Evolutionary conservation across 2,329 filamentous ascomycete species (phyloP).

Genomic region (Truncatella angustata): DNA sequence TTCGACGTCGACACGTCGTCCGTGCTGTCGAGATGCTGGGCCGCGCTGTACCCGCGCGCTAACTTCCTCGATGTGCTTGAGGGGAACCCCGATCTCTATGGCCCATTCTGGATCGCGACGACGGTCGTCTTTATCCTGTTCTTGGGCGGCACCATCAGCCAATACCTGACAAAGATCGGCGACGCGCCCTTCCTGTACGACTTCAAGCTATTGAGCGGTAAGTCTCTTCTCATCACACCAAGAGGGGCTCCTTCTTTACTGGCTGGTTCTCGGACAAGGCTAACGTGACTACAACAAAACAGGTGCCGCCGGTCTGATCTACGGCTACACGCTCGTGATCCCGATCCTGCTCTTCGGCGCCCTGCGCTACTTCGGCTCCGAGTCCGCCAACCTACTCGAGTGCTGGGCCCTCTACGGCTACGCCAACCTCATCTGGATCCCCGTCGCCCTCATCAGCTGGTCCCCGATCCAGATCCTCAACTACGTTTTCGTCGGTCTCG

Average conservation of each 20-base stretch:
- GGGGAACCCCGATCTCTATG: slow-evolving; percentile 94
- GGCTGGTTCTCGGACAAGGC: too few relatives aligned
- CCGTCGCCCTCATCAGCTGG: slow-evolving; percentile 89
- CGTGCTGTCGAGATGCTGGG: slow-evolving; percentile 81
- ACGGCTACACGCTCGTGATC: slow-evolving; percentile 89
- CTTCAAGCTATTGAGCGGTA: slow-evolving; percentile 83
- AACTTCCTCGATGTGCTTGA: slow-evolving; percentile 98
- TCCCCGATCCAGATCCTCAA: slow-evolving; percentile 83
- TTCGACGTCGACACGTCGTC: slow-evolving; percentile 97
- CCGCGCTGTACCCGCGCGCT: slow-evolving; percentile 83
- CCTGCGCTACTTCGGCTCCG: slow-evolving; percentile 92
- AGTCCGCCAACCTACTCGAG: slow-evolving; percentile 89
- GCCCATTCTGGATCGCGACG: slow-evolving; percentile 97
- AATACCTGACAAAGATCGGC: slow-evolving; percentile 73
- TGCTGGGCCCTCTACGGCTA: slow-evolving; percentile 97
- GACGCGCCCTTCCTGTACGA: slow-evolving; percentile 83
- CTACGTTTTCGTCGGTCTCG: slow-evolving; percentile 87
- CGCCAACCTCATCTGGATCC: slow-evolving; percentile 95
- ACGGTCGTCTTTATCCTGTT: slow-evolving; percentile 96
- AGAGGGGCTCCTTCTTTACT: too few relatives aligned
- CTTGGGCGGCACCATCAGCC: slow-evolving; percentile 89
- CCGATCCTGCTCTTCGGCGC: slow-evolving; percentile 83
- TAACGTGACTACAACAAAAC: slow-evolving; percentile 7
- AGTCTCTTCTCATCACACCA: slow-evolving; percentile 21
- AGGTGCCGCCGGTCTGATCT: slow-evolving; percentile 87